Evolutionary conservation across 352 stramenopile genomes (phyloP).

Genomic region (Globisporangium barbulae): DNA sequence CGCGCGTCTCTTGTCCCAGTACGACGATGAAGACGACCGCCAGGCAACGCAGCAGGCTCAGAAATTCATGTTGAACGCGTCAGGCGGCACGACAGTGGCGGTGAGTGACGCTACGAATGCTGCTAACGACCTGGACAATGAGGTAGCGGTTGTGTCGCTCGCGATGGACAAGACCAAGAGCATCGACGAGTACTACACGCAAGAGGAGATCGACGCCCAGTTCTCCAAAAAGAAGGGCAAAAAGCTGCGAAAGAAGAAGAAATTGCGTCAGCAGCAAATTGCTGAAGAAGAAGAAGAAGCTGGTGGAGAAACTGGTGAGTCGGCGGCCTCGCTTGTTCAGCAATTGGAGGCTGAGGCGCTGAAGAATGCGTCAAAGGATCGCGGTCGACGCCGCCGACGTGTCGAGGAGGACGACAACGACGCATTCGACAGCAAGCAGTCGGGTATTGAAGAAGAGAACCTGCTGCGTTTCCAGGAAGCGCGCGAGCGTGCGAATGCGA

Average conservation of each 20-base stretch:
- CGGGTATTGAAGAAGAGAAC: slow-evolving; percentile 34
- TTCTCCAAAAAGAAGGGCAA: slow-evolving; percentile 83
- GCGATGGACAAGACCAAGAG: slow-evolving; percentile 45
- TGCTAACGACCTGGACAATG: slow-evolving; percentile 21
- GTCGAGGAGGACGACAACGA: slow-evolving; percentile 29
- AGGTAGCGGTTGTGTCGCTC: slow-evolving; percentile 57
- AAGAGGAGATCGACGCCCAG: slow-evolving; percentile 79
- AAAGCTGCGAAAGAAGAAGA: slow-evolving; percentile 76
- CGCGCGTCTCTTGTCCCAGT: slow-evolving; percentile 74
- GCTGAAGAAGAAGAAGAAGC: slow-evolving; percentile 40
- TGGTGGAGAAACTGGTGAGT: slow-evolving; percentile 18
- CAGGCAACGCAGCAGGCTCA: slow-evolving; percentile 28
- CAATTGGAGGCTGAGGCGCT: slow-evolving; percentile 66
- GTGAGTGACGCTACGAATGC: slow-evolving; percentile 18
- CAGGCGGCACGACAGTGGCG: slow-evolving; percentile 21
- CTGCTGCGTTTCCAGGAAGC: slow-evolving; percentile 70
- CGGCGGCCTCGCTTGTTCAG: slow-evolving; percentile 39
- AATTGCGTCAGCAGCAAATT: slow-evolving; percentile 25
- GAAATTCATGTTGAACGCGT: slow-evolving; percentile 60
- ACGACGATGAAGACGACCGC: slow-evolving; percentile 83
- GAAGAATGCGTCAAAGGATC: slow-evolving; percentile 36
- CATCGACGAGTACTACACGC: slow-evolving; percentile 80
- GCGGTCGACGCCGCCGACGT: slow-evolving; percentile 48
- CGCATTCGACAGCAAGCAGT: slow-evolving; percentile 23
- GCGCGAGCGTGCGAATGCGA: slow-evolving; percentile 53